These are phyloP conservation scores for Solanum hybrid DNA, from an alignment of 305 asterid species.

Conservation along the genomic window DNA sequence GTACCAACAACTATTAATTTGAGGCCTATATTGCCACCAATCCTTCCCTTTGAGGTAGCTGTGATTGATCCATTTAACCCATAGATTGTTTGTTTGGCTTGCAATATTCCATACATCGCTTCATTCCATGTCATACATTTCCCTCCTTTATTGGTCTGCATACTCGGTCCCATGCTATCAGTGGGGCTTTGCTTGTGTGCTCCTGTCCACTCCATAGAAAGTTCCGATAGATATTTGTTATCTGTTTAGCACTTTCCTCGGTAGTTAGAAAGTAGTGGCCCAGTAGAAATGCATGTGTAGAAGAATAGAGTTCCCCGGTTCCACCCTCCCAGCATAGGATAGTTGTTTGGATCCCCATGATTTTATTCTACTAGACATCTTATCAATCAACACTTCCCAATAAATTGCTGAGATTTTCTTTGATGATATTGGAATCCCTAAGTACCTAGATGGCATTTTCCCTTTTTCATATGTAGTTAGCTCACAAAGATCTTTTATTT, in stretches of 20 bases:
- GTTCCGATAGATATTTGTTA: rapidly evolving
- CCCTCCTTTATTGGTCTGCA: neutral
- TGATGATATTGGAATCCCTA: neutral
- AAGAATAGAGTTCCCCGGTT: neutral
- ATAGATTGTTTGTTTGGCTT: neutral
- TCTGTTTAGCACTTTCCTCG: neutral
- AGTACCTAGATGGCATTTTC: neutral
- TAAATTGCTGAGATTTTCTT: neutral
- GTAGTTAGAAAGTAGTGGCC: neutral
- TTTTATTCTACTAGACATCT: neutral
- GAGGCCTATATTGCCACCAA: neutral
- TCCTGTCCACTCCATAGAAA: neutral
- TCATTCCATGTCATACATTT: neutral
- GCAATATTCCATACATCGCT: neutral
- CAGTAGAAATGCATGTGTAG: neutral
- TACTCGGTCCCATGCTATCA: neutral
- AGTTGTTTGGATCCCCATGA: neutral
- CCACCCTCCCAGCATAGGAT: neutral
- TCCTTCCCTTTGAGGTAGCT: neutral
- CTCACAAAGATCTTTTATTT: neutral
- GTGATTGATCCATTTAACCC: neutral
- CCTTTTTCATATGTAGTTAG: neutral
- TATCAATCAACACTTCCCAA: neutral
- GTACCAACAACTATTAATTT: neutral
- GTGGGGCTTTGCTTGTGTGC: neutral